Conservation (phyloP, 805 yeast species). For the Pichia californica region DNA sequence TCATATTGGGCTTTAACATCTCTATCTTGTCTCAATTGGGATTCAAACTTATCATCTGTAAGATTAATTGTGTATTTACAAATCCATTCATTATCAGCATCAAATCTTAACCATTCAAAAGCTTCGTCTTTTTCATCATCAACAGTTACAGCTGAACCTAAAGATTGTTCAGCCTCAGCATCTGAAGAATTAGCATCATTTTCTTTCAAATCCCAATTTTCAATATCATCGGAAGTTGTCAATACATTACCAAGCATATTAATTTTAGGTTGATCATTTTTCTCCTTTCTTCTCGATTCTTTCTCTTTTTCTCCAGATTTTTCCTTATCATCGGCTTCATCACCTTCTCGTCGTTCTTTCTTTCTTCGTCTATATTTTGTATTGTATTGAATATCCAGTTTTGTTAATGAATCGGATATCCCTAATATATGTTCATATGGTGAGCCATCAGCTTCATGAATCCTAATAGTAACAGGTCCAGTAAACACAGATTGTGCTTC, state of each 20-base stretch:
- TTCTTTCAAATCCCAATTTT: conserved; percentile 53
- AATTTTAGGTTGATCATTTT: conserved; percentile 20
- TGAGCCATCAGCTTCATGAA: conserved; percentile 97
- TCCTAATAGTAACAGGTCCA: conserved; percentile 95
- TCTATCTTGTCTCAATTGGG: conserved; percentile 89
- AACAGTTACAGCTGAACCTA: background rate
- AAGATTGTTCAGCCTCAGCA: conserved; percentile 38
- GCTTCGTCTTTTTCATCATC: conserved; percentile 63
- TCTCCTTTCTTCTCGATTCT: conserved; percentile 17
- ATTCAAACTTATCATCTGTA: conserved; percentile 91
- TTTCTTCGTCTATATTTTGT: conserved; percentile 83
- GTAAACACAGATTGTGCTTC: conserved; percentile 52
- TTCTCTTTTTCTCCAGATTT: conserved; percentile 19
- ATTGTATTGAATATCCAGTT: conserved; percentile 89
- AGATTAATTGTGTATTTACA: conserved; percentile 74
- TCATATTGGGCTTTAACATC: conserved; percentile 95
- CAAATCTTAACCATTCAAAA: conserved; percentile 97
- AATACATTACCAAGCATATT: conserved; percentile 74
- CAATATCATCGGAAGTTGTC: conserved; percentile 50
- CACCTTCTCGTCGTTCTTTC: conserved; percentile 51
- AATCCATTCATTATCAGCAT: conserved; percentile 97
- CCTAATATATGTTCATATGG: conserved; percentile 98
- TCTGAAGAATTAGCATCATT: conserved; percentile 45
- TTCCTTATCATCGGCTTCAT: conserved; percentile 23
- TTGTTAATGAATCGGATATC: conserved; percentile 75